Evolutionary conservation across 495 filamentous ascomycete species (phyloP).

Genomic region (Bryoglossum gracile): DNA sequence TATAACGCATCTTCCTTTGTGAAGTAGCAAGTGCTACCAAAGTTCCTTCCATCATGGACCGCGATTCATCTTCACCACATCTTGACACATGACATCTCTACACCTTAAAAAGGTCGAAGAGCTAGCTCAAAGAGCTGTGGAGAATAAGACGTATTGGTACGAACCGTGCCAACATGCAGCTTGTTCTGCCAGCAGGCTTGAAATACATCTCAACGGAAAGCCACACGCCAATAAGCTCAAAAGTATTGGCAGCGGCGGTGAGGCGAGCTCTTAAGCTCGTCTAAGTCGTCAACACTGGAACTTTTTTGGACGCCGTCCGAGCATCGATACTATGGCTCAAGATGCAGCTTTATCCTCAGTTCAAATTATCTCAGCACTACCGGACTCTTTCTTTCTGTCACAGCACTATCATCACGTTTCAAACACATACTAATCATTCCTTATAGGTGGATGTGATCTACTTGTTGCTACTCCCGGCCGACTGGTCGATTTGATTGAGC

Average conservation of each 20-base stretch:
- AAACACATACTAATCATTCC: conserved; percentile 7
- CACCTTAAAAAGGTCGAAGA: conserved; percentile 1
- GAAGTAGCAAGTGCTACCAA: conserved; percentile 3
- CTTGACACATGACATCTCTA: not conserved
- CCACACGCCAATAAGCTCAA: not conserved
- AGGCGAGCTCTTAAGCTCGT: no score
- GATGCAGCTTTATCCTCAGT: not conserved
- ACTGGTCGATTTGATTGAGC: conserved; percentile 95
- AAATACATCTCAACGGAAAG: not conserved
- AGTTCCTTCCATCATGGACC: conserved; percentile 4
- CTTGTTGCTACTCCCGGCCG: conserved; percentile 95
- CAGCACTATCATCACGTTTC: not conserved
- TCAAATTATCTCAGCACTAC: not conserved
- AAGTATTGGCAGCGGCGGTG: no score
- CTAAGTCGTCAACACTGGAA: no score
- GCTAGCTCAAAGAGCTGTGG: not conserved
- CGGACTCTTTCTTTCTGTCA: conserved; percentile 1
- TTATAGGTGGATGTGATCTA: conserved; percentile 70
- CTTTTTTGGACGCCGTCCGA: no score
- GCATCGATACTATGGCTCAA: no score
- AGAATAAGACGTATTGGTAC: conserved; percentile 6
- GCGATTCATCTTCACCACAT: conserved; percentile 3
- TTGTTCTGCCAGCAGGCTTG: not conserved
- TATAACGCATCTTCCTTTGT: no score
- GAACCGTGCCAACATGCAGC: conserved; percentile 5